Evolutionary conservation across 2,329 filamentous ascomycete species (phyloP).

Genomic region (Chalara sp.): DNA sequence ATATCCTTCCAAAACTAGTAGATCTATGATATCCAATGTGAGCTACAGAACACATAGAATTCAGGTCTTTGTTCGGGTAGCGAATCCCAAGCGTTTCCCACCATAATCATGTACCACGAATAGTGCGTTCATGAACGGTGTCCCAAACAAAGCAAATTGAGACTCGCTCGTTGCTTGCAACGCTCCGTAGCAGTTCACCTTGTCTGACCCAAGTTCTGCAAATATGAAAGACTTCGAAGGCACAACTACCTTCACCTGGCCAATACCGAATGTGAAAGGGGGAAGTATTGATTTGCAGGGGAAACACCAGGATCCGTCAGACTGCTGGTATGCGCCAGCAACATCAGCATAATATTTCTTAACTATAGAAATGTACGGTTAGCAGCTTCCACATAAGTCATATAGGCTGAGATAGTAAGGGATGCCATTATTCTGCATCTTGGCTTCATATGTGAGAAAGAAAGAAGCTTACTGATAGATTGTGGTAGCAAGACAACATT

Average conservation of each 20-base stretch:
- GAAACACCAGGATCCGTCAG: slow-evolving; percentile 26
- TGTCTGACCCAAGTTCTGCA: slow-evolving; percentile 9
- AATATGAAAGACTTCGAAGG: slow-evolving; percentile 29
- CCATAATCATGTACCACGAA: slow-evolving; percentile 20
- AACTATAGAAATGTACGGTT: slow-evolving; percentile 13
- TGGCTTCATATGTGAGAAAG: no score
- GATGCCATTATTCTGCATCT: no score
- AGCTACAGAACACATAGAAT: no score
- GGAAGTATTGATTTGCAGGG: slow-evolving; percentile 25
- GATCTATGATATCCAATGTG: no score
- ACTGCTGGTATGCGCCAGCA: slow-evolving; percentile 17
- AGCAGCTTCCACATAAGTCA: no score
- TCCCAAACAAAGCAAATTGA: slow-evolving; percentile 9
- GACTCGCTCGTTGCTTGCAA: slow-evolving; percentile 14
- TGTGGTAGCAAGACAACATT: slow-evolving; percentile 28
- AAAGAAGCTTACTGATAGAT: not conserved
- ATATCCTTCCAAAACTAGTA: no score
- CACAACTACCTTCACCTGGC: slow-evolving; percentile 20
- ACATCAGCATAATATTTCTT: slow-evolving; percentile 28
- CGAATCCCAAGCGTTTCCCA: slow-evolving; percentile 14
- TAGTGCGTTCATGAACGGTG: slow-evolving; percentile 13
- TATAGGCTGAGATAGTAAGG: no score
- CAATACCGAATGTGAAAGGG: slow-evolving; percentile 27
- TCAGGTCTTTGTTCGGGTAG: not conserved
- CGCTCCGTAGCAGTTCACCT: slow-evolving; percentile 15